phyloP scores from a whole-genome alignment of 352 stramenopile genomes.

The Pilasporangium apinafurcum region DNA sequence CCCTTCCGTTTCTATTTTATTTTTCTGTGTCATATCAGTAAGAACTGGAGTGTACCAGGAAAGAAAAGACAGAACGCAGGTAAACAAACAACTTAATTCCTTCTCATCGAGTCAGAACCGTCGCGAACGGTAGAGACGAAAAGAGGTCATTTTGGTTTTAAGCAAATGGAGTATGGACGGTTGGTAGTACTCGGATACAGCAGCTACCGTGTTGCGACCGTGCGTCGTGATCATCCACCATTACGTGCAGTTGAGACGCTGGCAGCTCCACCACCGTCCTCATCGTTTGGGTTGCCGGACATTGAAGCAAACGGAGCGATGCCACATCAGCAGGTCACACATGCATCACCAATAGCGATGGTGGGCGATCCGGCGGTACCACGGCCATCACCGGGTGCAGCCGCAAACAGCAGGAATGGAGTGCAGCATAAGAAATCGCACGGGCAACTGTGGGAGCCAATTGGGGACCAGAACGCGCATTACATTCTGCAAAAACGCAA shows the following conservation, averaged over 20 bases:
- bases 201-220: slow-evolving; percentile 69
- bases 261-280: not conserved
- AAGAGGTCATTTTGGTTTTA: no score
- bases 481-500: slow-evolving; percentile 42
- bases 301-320: not conserved
- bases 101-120: no score
- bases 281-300: not conserved
- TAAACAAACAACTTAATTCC: no score
- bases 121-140: no score
- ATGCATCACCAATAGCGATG: slow-evolving; percentile 1
- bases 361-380: slow-evolving; percentile 1
- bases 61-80: no score
- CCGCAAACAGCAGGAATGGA: slow-evolving; percentile 4
- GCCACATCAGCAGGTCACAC: not conserved
- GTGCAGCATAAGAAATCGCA: slow-evolving; percentile 33
- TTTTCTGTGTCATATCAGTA: no score
- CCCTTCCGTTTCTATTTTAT: no score
- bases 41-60: no score
- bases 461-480: slow-evolving; percentile 69
- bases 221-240: no score
- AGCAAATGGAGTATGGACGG: slow-evolving; percentile 84
- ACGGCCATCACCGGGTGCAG: not conserved
- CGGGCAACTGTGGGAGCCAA: slow-evolving; percentile 61
- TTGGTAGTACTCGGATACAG: slow-evolving; percentile 81
- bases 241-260: no score